A percentile compares a stretch with the other conserved stretches of the same genome.
Conservation (phyloP, 345 rosid species). For the Theobroma cacao region DNA sequence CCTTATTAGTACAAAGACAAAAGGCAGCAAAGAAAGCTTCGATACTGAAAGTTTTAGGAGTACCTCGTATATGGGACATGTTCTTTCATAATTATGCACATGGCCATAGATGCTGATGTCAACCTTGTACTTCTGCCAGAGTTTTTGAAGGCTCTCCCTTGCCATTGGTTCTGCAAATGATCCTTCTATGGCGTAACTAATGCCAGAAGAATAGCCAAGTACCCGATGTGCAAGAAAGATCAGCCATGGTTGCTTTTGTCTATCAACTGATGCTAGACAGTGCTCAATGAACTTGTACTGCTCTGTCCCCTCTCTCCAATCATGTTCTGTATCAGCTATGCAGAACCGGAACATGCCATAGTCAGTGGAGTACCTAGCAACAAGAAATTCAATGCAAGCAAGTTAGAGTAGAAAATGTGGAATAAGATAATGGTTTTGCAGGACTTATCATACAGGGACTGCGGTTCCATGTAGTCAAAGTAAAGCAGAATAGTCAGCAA, state of each 20-base stretch:
- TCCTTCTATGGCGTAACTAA: conserved; percentile 46
- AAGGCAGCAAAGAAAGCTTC: too few relatives aligned
- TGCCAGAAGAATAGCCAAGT: conserved; percentile 59
- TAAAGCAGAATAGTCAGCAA: background rate
- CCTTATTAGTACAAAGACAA: too few relatives aligned
- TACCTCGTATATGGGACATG: too few relatives aligned
- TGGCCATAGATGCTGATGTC: conserved; percentile 68
- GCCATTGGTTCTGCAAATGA: conserved; percentile 72
- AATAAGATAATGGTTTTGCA: background rate
- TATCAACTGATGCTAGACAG: conserved; percentile 64
- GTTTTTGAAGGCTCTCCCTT: conserved; percentile 60
- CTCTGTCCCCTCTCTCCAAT: conserved; percentile 78
- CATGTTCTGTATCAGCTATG: conserved; percentile 68
- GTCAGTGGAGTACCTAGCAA: too few relatives aligned
- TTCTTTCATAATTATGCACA: conserved; percentile 71
- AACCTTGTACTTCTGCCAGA: conserved; percentile 75
- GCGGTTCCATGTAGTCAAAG: background rate
- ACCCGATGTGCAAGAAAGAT: conserved; percentile 72
- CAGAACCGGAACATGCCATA: conserved; percentile 84
- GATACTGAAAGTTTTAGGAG: too few relatives aligned
- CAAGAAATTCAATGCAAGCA: background rate
- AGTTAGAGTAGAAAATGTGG: background rate
- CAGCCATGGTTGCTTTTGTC: conserved; percentile 72
- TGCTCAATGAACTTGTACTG: conserved; percentile 69
- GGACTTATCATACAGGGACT: background rate